These are phyloP conservation scores for Orbilia ellipsospora DNA, from an alignment of 2,329 filamentous ascomycete genomes.

Conservation along the genomic window DNA sequence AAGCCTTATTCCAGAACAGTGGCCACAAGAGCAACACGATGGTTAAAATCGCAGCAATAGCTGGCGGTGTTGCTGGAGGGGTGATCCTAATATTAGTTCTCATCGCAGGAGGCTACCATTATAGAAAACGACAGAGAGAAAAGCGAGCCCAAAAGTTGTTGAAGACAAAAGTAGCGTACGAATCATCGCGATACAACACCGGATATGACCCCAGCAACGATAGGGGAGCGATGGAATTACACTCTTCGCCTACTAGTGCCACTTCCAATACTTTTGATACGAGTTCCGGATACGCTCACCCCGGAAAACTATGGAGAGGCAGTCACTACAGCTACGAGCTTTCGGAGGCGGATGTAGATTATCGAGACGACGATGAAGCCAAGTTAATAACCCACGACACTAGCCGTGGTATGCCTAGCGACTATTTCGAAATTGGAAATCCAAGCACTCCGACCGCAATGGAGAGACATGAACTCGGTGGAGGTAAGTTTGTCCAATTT, in stretches of 20 bases:
- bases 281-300: conserved; percentile 48
- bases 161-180: conserved; percentile 34
- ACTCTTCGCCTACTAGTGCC: conserved; percentile 38
- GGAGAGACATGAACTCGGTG: conserved; percentile 37
- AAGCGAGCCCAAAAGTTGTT: background rate
- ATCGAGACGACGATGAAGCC: conserved; percentile 39
- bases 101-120: conserved; percentile 15
- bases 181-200: conserved; percentile 34
- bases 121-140: conserved; percentile 2
- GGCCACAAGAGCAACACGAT: background rate
- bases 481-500: conserved; percentile 4
- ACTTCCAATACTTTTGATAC: conserved; percentile 41
- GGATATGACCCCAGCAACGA: conserved; percentile 34
- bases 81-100: conserved; percentile 28
- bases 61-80: conserved; percentile 43
- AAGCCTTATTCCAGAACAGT: conserved; percentile 27
- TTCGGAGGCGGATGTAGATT: conserved; percentile 39
- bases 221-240: conserved; percentile 36
- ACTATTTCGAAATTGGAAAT: conserved; percentile 43
- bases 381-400: conserved; percentile 22
- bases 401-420: conserved; percentile 23
- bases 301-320: conserved; percentile 42
- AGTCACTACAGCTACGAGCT: conserved; percentile 45
- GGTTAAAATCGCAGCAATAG: conserved; percentile 43
- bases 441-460: conserved; percentile 33